Percentiles rank a stretch among this genome's conserved stretches.
These are phyloP conservation scores for Solanum sejunctum DNA, from an alignment of 257 asterid species.

Conservation along the genomic window DNA sequence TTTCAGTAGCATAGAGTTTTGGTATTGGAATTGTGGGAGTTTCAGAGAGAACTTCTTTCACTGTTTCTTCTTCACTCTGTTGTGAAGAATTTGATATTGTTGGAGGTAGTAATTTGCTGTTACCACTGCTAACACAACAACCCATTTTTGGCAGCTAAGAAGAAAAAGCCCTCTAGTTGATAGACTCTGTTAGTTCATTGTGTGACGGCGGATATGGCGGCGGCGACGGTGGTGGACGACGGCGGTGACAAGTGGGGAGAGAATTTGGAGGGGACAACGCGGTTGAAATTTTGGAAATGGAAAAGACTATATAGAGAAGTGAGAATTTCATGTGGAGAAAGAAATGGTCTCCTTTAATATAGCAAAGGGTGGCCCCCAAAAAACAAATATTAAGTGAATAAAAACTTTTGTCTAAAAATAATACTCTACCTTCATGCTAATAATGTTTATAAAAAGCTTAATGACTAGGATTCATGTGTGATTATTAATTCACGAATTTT, in stretches of 20 bases:
- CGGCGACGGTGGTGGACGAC: background rate
- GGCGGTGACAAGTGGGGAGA: background rate
- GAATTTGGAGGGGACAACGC: background rate
- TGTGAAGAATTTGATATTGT: background rate
- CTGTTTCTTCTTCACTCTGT: conserved; percentile 4
- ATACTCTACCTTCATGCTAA: background rate
- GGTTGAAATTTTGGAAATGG: background rate
- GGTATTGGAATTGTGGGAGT: background rate
- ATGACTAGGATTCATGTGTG: background rate
- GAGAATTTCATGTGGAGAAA: background rate
- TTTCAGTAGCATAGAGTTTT: background rate
- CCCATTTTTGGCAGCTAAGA: background rate
- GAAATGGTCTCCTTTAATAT: background rate
- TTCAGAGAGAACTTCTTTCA: conserved; percentile 8
- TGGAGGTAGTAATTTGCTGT: background rate
- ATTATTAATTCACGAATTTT: background rate
- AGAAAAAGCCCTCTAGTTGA: background rate
- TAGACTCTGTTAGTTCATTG: background rate
- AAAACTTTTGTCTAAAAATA: background rate
- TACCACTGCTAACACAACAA: background rate
- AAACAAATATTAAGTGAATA: background rate
- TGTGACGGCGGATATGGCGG: background rate
- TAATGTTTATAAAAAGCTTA: background rate
- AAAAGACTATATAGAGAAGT: background rate
- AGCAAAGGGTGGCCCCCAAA: background rate